A percentile compares a stretch with the other conserved stretches of the same genome.
phyloP scores from a whole-genome alignment of 257 asterid genomes.

The Salvia splendens region DNA sequence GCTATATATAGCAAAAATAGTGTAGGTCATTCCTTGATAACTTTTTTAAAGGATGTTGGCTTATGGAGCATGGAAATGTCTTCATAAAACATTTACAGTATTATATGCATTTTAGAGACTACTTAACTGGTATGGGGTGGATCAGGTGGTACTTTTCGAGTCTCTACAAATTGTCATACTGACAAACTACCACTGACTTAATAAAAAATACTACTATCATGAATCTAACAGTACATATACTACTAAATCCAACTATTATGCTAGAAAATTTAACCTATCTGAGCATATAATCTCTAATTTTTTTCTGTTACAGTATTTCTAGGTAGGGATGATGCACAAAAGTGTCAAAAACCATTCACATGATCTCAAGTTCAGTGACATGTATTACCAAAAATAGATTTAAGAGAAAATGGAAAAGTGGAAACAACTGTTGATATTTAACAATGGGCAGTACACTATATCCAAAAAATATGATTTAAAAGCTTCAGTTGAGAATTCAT shows the following conservation, averaged over 20 bases:
- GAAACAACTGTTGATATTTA: too few relatives aligned
- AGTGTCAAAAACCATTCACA: too few relatives aligned
- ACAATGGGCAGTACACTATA: background rate
- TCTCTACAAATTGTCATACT: background rate
- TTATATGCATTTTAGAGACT: background rate
- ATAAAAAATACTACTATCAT: background rate
- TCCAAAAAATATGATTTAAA: background rate
- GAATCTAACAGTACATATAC: background rate
- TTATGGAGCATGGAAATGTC: background rate
- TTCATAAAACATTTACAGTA: background rate
- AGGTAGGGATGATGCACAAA: too few relatives aligned
- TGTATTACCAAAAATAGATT: background rate
- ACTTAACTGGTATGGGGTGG: background rate
- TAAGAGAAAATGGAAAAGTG: background rate
- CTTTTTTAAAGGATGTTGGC: background rate
- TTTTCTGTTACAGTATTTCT: too few relatives aligned
- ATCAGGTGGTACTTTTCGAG: background rate
- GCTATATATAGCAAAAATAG: background rate
- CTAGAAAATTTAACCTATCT: background rate
- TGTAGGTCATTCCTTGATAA: background rate
- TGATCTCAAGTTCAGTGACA: too few relatives aligned
- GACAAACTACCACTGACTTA: conserved; percentile 3
- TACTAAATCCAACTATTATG: background rate
- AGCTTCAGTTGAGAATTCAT: background rate
- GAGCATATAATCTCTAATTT: background rate